Base-by-base conservation (phyloP, 2,329 filamentous ascomycete genomes). In the Coccinonectria pachysandricola region DNA sequence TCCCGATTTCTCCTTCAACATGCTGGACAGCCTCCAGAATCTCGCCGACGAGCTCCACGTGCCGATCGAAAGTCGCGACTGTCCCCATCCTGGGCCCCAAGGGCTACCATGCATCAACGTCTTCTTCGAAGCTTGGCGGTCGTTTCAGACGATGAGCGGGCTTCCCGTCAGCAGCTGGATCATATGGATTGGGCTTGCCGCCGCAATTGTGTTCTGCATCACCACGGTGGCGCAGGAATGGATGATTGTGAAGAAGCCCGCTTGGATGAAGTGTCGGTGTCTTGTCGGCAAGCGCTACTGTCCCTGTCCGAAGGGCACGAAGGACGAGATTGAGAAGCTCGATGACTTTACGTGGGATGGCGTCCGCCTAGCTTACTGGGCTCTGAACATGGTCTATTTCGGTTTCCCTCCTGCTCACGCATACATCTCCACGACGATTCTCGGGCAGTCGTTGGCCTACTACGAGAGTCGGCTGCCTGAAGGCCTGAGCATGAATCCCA, bases 41-140 rank as follows among this genome's bases (percentile, higher is more conserved):
- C 44, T 47, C 19, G 44, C 43, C 20, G 27, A 26, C 16, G 27
- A 35, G 5, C 36, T 45, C 20, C 28, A 33, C 7, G 28, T 47
- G 4, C 44, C 43, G 6, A 26, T 36, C 27, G 38, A 45, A 11
- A 36, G 30, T 10, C 39, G 31, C 19, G 30, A 38, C 12, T 47
- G 44, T 14, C 42, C 42, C 8, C 28, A 28, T 1, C 30, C 22
- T 5, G 43, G 43, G 7, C 23, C 26, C 6, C 35, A 30, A 17
- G 40, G 30, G 20, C 24, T 32, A 11, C 32, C 33, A 3, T 47
- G 44, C 30, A 30, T 33, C 11, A 47, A 46, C 21, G 31, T 41
- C 25, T 47, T 47, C 31, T 47, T 46, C 18, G 44, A 47, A 28
- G 38, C 43, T 5, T 47, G 42, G 43, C 36, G 43, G 21, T 37